Conservation (phyloP, 2,329 filamentous ascomycete genomes). For the Diaporthe amygdali region DNA sequence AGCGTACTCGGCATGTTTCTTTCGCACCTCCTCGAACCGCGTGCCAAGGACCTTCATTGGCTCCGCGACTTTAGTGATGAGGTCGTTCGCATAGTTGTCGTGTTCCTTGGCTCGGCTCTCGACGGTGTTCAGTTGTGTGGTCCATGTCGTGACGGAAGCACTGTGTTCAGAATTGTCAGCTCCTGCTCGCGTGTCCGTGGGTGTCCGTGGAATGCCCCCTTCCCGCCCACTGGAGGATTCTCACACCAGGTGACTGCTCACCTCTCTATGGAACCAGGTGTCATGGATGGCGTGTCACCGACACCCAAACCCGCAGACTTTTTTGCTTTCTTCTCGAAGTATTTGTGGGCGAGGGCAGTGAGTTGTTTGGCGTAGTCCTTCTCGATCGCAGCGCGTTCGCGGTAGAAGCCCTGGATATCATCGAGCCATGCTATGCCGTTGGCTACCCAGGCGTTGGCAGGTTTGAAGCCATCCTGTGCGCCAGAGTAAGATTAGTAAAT, state of each 20-base stretch:
- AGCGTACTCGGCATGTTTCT: slow-evolving; percentile 88
- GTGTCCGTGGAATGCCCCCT: too few species aligned
- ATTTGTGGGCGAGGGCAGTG: slow-evolving; percentile 87
- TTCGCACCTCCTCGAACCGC: slow-evolving; percentile 90
- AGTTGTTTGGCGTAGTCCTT: slow-evolving; percentile 96
- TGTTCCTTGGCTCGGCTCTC: slow-evolving; percentile 89
- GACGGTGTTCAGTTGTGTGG: slow-evolving; percentile 87
- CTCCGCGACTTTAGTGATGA: slow-evolving; percentile 82
- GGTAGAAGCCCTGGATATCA: slow-evolving; percentile 96
- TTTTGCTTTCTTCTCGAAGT: slow-evolving; percentile 91
- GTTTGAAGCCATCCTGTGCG: slow-evolving; percentile 89
- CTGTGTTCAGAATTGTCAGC: slow-evolving; percentile 46
- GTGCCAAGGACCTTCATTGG: slow-evolving; percentile 76
- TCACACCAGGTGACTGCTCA: slow-evolving; percentile 36
- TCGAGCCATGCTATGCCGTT: slow-evolving; percentile 94
- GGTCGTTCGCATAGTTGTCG: slow-evolving; percentile 79
- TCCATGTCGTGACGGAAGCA: slow-evolving; percentile 96
- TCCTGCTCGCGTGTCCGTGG: slow-evolving; percentile 16
- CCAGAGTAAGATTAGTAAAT: slow-evolving; percentile 18
- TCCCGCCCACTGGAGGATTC: neutral
- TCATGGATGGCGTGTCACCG: slow-evolving; percentile 90
- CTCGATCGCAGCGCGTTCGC: slow-evolving; percentile 90
- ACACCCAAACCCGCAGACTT: slow-evolving; percentile 89
- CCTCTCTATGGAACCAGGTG: slow-evolving; percentile 93
- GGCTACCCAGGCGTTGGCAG: slow-evolving; percentile 89